Percentiles rank a stretch among this genome's conserved stretches.
phyloP scores from a whole-genome alignment of 2,329 filamentous ascomycete genomes.

The Moelleriella libera region DNA sequence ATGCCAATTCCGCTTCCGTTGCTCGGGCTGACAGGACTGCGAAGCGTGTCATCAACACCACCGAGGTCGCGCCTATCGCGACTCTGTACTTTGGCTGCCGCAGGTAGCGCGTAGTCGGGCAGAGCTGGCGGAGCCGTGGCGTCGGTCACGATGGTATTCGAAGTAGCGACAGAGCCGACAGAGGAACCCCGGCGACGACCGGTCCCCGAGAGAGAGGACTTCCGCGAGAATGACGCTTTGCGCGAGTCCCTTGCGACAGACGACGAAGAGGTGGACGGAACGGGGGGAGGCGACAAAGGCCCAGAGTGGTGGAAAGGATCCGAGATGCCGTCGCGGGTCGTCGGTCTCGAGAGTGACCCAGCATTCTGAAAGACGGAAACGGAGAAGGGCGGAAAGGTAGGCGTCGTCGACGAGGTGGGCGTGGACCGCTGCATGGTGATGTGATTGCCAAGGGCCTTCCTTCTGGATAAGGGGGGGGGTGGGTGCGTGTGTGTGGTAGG shows the following conservation, averaged over 20 bases:
- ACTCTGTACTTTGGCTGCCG: constrained; percentile 27
- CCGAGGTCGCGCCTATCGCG: constrained; percentile 8
- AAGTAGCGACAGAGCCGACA: constrained; percentile 18
- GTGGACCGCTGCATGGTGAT: constrained; percentile 5
- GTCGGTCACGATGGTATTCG: constrained; percentile 27
- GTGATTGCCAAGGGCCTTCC: background rate
- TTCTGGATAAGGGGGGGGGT: background rate
- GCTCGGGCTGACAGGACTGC: constrained; percentile 7
- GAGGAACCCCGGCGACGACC: constrained; percentile 26
- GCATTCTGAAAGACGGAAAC: constrained; percentile 14
- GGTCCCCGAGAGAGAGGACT: constrained; percentile 34
- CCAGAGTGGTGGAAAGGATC: constrained; percentile 7
- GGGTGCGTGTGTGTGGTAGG: background rate
- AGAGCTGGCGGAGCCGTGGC: constrained; percentile 35
- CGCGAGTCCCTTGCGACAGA: constrained; percentile 23
- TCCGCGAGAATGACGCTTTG: constrained; percentile 35
- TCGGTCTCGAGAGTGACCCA: constrained; percentile 14
- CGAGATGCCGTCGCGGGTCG: constrained; percentile 19
- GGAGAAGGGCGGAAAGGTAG: constrained; percentile 21
- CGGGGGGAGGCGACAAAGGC: background rate
- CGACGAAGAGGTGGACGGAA: constrained; percentile 12
- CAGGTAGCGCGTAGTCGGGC: constrained; percentile 37
- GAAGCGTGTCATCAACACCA: constrained; percentile 2
- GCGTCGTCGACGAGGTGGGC: constrained; percentile 11
- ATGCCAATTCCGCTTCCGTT: background rate